Percentiles rank a stretch among this genome's conserved stretches.
Evolutionary conservation across 1,284 basidiomycete genomes (phyloP).

Genomic region (Naganishia liquefaciens): DNA sequence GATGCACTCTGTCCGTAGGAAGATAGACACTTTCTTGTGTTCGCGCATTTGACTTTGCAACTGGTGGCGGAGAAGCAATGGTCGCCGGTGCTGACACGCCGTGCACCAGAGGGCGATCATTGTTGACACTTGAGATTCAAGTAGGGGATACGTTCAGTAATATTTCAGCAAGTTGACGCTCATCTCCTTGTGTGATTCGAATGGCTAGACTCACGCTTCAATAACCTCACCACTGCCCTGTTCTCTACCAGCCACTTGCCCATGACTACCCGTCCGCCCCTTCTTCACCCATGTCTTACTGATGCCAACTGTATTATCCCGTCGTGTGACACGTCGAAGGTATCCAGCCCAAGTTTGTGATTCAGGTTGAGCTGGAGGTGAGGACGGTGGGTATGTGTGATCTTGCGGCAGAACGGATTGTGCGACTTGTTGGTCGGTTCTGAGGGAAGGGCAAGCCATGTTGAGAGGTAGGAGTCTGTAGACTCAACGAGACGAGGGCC

Average conservation of each 20-base stretch:
- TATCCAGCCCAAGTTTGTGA: neutral
- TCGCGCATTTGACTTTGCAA: neutral
- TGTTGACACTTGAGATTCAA: neutral
- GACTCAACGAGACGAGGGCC: neutral
- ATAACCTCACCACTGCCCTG: neutral
- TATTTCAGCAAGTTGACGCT: neutral
- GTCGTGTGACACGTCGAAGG: neutral
- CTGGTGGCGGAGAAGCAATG: neutral
- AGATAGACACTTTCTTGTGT: constrained; percentile 14
- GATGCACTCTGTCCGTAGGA: constrained; percentile 2
- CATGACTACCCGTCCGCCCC: neutral
- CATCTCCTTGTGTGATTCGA: too few relatives aligned
- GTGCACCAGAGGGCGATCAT: neutral
- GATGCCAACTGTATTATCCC: constrained; percentile 1
- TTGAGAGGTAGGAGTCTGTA: neutral
- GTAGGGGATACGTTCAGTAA: neutral
- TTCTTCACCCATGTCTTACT: constrained; percentile 20
- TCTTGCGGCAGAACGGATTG: neutral
- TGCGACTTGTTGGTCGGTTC: neutral
- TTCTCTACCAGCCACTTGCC: neutral
- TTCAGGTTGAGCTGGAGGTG: too few relatives aligned
- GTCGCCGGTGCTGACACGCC: too few relatives aligned
- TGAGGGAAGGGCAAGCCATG: neutral
- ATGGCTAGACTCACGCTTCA: neutral
- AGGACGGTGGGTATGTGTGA: neutral